Evolutionary conservation across 768 basidiomycete genomes (phyloP).

Genomic region (Boletus barrowsii): DNA sequence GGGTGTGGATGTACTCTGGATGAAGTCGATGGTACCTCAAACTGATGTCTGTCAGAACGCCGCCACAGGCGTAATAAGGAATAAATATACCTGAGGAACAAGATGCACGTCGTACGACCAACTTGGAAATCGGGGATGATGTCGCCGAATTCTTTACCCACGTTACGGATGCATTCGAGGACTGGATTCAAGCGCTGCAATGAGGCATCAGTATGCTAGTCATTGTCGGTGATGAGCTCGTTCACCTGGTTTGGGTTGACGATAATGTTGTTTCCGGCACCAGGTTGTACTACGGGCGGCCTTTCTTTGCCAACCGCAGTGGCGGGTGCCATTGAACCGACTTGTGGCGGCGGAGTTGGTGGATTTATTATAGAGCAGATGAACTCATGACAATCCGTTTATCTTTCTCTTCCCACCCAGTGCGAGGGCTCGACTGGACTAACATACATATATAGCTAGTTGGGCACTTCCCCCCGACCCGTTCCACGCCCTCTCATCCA

Average conservation of each 20-base stretch:
- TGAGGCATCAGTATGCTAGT: background rate
- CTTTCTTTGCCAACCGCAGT: slow-evolving; percentile 11
- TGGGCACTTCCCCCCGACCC: background rate
- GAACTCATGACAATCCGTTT: too few relatives aligned
- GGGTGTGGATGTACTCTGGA: slow-evolving; percentile 92
- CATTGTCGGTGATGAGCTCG: background rate
- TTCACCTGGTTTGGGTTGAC: slow-evolving; percentile 59
- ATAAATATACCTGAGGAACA: slow-evolving; percentile 75
- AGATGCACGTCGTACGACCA: slow-evolving; percentile 85
- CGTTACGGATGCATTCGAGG: slow-evolving; percentile 82
- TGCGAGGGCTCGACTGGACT: too few relatives aligned
- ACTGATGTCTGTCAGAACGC: slow-evolving; percentile 39
- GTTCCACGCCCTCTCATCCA: background rate
- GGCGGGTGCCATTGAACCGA: background rate
- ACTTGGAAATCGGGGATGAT: slow-evolving; percentile 95
- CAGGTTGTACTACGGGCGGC: slow-evolving; percentile 65
- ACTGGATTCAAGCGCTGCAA: slow-evolving; percentile 81
- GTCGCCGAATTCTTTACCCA: slow-evolving; percentile 92
- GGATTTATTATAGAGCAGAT: background rate
- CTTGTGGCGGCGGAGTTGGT: slow-evolving; percentile 7
- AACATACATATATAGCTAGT: too few relatives aligned
- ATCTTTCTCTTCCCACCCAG: too few relatives aligned
- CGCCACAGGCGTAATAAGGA: background rate
- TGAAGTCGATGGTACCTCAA: slow-evolving; percentile 94
- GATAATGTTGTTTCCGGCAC: slow-evolving; percentile 60